Conservation (phyloP, 139 green algal species). For the Volvox reticuliferus region DNA sequence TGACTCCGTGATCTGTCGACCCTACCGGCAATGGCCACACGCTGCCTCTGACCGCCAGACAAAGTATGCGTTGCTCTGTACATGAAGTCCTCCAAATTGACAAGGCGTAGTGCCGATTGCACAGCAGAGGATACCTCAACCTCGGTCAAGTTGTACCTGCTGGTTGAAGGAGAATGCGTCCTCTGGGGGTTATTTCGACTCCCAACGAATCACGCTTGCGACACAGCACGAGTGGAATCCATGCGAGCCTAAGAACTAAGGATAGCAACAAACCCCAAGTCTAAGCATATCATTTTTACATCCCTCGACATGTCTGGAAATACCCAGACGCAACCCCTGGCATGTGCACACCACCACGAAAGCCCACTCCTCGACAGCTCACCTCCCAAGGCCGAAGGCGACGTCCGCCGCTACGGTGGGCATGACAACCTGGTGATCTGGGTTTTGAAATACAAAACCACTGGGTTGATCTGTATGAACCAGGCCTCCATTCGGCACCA, state of each 20-base stretch:
- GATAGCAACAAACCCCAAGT: too few species aligned
- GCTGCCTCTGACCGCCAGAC: slow-evolving; percentile 97
- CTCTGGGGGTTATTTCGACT: too few species aligned
- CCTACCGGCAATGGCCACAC: slow-evolving; percentile 94
- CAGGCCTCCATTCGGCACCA: slow-evolving; percentile 69
- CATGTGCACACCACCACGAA: neutral
- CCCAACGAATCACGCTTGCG: too few species aligned
- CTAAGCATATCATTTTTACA: too few species aligned
- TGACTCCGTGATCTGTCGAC: too few species aligned
- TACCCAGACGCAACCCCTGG: too few species aligned
- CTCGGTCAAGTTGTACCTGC: slow-evolving; percentile 76
- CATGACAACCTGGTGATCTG: slow-evolving; percentile 91
- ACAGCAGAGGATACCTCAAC: slow-evolving; percentile 70
- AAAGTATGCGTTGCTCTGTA: slow-evolving; percentile 87
- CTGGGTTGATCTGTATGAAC: slow-evolving; percentile 68
- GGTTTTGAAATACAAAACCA: slow-evolving; percentile 98
- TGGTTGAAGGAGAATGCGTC: neutral
- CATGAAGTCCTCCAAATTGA: slow-evolving; percentile 85
- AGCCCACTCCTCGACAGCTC: neutral
- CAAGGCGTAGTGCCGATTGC: slow-evolving; percentile 73
- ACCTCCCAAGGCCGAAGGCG: slow-evolving; percentile 93
- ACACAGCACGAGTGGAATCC: too few species aligned
- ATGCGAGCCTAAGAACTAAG: too few species aligned
- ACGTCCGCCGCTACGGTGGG: slow-evolving; percentile 91
- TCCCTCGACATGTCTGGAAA: too few species aligned